Conservation (phyloP, 192 early-diverging fungal species). For the Kappamyces sp. region DNA sequence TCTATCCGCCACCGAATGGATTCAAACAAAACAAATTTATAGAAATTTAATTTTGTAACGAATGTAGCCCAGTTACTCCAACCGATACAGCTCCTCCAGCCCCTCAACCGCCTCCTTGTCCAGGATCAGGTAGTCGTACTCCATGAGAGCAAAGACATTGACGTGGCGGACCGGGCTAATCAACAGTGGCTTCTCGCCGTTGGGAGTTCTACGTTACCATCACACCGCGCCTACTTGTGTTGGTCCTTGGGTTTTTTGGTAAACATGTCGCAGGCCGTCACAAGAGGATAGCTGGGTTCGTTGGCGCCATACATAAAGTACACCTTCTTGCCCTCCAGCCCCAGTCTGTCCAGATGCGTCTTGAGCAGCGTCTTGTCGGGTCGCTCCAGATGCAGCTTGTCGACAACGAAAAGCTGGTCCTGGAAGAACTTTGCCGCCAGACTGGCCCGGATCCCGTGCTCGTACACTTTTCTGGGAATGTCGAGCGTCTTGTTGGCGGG, state of each 20-base stretch:
- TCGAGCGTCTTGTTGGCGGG: conserved; percentile 78
- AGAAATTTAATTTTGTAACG: neutral
- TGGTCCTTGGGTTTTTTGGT: neutral
- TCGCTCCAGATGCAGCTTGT: conserved; percentile 28
- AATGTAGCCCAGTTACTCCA: conserved; percentile 26
- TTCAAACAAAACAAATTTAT: neutral
- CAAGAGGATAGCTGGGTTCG: conserved; percentile 17
- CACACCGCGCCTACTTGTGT: neutral
- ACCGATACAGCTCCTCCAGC: conserved; percentile 43
- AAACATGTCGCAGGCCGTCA: conserved; percentile 32
- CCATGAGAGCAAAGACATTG: conserved; percentile 31
- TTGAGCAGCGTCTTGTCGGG: conserved; percentile 19
- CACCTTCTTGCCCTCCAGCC: conserved; percentile 28
- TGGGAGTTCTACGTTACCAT: no score
- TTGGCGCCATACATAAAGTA: conserved; percentile 41
- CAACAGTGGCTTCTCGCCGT: conserved; percentile 29
- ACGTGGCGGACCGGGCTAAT: conserved; percentile 33
- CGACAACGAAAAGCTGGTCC: conserved; percentile 82
- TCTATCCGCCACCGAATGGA: neutral
- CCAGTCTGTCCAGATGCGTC: conserved; percentile 23
- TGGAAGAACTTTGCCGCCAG: conserved; percentile 85
- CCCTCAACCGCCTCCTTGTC: conserved; percentile 49
- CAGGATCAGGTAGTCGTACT: conserved; percentile 41
- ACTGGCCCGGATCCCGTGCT: conserved; percentile 73
- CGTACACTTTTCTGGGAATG: conserved; percentile 81